These are phyloP conservation scores for Fragilariopsis cylindrus DNA, from an alignment of 108 stramenopile genomes.

Conservation along the genomic window DNA sequence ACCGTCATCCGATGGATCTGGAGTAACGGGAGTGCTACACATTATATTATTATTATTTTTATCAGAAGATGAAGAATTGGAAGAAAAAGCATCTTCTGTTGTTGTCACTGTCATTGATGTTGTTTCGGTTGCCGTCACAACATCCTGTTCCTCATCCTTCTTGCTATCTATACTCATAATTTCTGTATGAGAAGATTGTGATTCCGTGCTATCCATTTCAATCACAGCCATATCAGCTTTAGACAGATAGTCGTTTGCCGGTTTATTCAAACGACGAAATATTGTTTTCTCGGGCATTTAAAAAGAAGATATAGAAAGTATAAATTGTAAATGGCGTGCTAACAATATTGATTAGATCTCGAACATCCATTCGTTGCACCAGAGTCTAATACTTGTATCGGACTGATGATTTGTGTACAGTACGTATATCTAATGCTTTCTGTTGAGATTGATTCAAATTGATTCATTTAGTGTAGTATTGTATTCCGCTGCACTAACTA, in stretches of 20 bases:
- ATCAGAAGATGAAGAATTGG: background rate
- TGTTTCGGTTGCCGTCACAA: background rate
- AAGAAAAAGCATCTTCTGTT: background rate
- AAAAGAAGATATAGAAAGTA: background rate
- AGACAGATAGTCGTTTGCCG: background rate
- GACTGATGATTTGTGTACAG: background rate
- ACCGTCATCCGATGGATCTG: background rate
- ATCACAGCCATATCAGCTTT: slow-evolving; percentile 1
- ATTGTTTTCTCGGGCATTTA: background rate
- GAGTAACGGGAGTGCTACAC: background rate
- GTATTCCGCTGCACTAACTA: too few species aligned
- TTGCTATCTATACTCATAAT: background rate
- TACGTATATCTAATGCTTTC: background rate
- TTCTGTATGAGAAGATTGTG: slow-evolving; percentile 11
- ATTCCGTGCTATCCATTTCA: slow-evolving; percentile 12
- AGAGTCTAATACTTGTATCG: background rate
- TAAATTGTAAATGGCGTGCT: background rate
- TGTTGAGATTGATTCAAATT: too few species aligned
- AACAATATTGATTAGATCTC: background rate
- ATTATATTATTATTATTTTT: background rate
- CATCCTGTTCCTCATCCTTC: background rate
- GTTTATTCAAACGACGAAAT: slow-evolving; percentile 14
- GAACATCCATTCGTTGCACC: background rate
- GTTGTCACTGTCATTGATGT: background rate
- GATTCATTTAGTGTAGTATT: too few species aligned